These are phyloP conservation scores for Stachybotrys chlorohalonatus DNA, from an alignment of 2,329 filamentous ascomycete species.

Conservation along the genomic window DNA sequence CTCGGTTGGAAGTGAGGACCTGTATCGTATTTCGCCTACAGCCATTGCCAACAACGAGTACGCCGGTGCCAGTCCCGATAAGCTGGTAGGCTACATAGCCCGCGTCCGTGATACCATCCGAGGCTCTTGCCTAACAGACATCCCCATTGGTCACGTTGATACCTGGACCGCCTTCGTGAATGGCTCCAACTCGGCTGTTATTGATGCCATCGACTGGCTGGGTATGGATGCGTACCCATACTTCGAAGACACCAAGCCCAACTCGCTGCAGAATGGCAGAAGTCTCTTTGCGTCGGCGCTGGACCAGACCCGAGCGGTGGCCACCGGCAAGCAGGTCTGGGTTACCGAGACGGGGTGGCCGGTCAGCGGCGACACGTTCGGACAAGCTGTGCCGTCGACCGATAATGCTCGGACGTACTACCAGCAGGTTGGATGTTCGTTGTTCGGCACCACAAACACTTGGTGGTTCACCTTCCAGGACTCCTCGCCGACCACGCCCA, in stretches of 20 bases:
- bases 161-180: constrained; percentile 80
- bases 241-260: constrained; percentile 62
- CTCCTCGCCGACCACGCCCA: constrained; percentile 45
- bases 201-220: constrained; percentile 65
- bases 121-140: constrained; percentile 48
- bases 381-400: constrained; percentile 51
- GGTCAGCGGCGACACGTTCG: constrained; percentile 55
- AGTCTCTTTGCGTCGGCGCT: constrained; percentile 61
- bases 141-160: constrained; percentile 73
- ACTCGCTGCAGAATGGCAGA: constrained; percentile 55
- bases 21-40: constrained; percentile 69
- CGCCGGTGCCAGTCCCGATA: constrained; percentile 52
- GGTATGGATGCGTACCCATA: constrained; percentile 83
- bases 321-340: constrained; percentile 66
- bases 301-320: constrained; percentile 46
- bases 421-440: constrained; percentile 65
- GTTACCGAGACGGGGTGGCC: constrained; percentile 88
- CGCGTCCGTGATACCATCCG: constrained; percentile 55
- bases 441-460: constrained; percentile 55
- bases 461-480: constrained; percentile 78
- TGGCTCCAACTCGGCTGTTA: constrained; percentile 59
- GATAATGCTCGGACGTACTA: constrained; percentile 74
- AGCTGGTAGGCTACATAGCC: constrained; percentile 60
- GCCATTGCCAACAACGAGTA: constrained; percentile 56
- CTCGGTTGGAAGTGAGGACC: constrained; percentile 78